Evolutionary conservation across 306 rosid genomes (phyloP).

Genomic region (Abrus pulchellus): DNA sequence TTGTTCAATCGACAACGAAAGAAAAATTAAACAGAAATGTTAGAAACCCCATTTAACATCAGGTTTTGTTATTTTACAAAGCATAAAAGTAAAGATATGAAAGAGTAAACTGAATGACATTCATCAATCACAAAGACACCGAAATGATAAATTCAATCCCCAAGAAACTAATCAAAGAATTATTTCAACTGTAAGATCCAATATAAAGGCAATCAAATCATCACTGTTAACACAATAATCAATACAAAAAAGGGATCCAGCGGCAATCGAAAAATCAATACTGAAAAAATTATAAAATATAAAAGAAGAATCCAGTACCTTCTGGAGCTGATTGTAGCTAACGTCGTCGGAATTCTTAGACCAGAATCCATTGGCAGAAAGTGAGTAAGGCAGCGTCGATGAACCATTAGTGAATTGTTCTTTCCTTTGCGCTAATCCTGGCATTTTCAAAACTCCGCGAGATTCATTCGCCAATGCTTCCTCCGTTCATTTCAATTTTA

Average conservation of each 20-base stretch:
- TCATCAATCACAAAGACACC: constrained; percentile 46
- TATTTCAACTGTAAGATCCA: constrained; percentile 62
- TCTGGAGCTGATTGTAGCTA: constrained; percentile 87
- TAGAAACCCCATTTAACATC: constrained; percentile 15
- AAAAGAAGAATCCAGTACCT: constrained; percentile 57
- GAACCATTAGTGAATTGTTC: constrained; percentile 74
- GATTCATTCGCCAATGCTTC: constrained; percentile 60
- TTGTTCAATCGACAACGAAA: constrained; percentile 16
- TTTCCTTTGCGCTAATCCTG: constrained; percentile 77
- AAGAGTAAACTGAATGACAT: constrained; percentile 44
- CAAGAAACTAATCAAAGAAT: constrained; percentile 11
- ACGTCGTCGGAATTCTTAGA: constrained; percentile 79
- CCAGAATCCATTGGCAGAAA: constrained; percentile 85
- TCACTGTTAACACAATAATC: constrained; percentile 33
- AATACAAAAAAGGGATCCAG: constrained; percentile 52
- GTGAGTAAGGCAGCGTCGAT: constrained; percentile 57
- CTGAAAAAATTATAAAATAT: background rate
- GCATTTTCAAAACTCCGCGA: constrained; percentile 74
- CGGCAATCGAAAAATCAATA: constrained; percentile 27
- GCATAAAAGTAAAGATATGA: constrained; percentile 8
- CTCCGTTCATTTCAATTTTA: constrained; percentile 53
- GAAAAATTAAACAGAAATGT: constrained; percentile 10
- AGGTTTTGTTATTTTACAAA: background rate
- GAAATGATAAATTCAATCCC: constrained; percentile 49
- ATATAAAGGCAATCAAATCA: constrained; percentile 48